Base-by-base conservation (phyloP, 331 rosid genomes). In the Malus hybrid region DNA sequence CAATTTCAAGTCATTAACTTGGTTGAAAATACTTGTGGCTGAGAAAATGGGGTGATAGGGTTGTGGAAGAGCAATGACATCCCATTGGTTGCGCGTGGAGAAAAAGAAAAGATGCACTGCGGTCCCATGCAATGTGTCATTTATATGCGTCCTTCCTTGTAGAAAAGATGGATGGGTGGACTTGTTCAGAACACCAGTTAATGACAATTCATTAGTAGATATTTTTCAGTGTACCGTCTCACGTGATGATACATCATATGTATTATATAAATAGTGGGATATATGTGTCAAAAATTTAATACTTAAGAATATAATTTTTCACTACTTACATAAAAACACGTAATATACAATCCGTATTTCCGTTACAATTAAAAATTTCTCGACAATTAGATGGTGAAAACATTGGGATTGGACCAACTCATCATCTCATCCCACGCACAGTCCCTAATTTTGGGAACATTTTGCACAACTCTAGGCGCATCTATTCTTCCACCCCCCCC, bases 321-420 rank as follows among this genome's bases (percentile, higher is more conserved):
- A 7, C 0, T 0, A 1, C 39, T 34, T 34, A 34, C 3, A 34
- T 34, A 34, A 34, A 34, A 34, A 34, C 3, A 34, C 0, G 2
- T 2, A 28, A 0, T 34, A 2, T 34, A 34, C 0, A 0, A 34
- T 34, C 0, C 10, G 9, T 34, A 0, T 34, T 34, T 1, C 3
- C 39, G 0, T 34, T 7, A 7, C 9, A 7, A 34, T 7, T 34
- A 34, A 34, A 34, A 34, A 34, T 34, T 34, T 34, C 39, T 34
- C 39, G 29, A 28, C 29, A 88, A 88, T 88, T 91, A 83, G 86
- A 91, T 73, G 76, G 81, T 46, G 76, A 86, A 81, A 83, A 55
- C 28, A 4, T 59, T 59, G 31, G 64, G 59, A 76, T 71, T 76
- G 93, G 97, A 91, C 96, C 98, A 93, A 93, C 87, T 80, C 95